phyloP scores from a whole-genome alignment of 2,329 filamentous ascomycete genomes.

The Cladosporium velox region DNA sequence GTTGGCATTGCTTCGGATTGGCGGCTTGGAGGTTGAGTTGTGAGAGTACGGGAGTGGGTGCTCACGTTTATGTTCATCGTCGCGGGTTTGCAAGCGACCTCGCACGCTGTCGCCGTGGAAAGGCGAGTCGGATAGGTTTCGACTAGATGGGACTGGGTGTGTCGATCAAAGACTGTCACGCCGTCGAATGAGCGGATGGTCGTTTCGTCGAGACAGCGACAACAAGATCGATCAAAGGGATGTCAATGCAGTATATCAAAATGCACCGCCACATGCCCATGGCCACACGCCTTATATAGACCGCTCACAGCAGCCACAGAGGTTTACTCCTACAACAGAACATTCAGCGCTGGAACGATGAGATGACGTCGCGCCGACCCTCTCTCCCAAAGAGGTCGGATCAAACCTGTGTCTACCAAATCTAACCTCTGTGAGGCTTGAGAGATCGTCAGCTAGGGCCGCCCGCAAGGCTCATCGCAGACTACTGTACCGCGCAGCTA shows the following conservation, averaged over 20 bases:
- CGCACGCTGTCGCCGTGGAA: background rate
- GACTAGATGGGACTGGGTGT: background rate
- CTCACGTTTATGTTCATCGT: slow-evolving; percentile 35
- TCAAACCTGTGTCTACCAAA: background rate
- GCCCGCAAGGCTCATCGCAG: background rate
- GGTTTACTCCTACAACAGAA: background rate
- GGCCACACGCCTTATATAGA: background rate
- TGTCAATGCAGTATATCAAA: background rate
- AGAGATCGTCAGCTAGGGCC: background rate
- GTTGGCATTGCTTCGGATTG: background rate
- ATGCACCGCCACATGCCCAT: background rate
- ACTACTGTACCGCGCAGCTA: background rate
- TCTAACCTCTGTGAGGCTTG: background rate
- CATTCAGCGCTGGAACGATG: background rate
- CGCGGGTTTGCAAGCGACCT: background rate
- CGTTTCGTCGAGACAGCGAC: background rate
- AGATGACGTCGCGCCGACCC: background rate
- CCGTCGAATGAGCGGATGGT: background rate
- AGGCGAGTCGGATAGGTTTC: background rate
- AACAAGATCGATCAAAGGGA: background rate
- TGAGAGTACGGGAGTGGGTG: no score
- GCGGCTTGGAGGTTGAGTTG: background rate
- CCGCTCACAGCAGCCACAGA: background rate
- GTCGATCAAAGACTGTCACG: background rate
- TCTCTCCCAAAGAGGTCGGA: background rate